Evolutionary conservation across 1,284 basidiomycete species (phyloP).

Genomic region (Malassezia sympodialis): DNA sequence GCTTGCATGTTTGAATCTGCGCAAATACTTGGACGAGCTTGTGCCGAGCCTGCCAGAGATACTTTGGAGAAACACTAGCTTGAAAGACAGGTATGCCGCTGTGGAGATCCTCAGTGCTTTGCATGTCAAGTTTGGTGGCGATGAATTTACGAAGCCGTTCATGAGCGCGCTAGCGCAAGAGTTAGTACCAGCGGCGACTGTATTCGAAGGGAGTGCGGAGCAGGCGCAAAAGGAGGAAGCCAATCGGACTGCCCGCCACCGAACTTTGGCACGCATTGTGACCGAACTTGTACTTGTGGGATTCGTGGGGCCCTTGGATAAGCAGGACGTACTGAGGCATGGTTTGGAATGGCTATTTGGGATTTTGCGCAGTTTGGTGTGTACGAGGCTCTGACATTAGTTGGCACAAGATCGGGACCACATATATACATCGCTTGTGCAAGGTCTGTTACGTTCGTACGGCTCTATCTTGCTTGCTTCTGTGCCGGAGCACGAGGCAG

Average conservation of each 20-base stretch:
- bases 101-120: slow-evolving; percentile 72
- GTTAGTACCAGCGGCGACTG: slow-evolving; percentile 53
- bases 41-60: slow-evolving; percentile 78
- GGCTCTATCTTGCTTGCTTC: slow-evolving; percentile 63
- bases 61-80: slow-evolving; percentile 68
- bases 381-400: not conserved
- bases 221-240: slow-evolving; percentile 89
- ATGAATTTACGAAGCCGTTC: slow-evolving; percentile 63
- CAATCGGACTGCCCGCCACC: slow-evolving; percentile 66
- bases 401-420: slow-evolving; percentile 74
- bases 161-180: slow-evolving; percentile 59
- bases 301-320: slow-evolving; percentile 48
- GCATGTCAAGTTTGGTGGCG: slow-evolving; percentile 69
- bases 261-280: slow-evolving; percentile 72
- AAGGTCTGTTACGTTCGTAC: slow-evolving; percentile 74
- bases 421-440: slow-evolving; percentile 70
- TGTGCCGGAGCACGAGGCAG: slow-evolving; percentile 6
- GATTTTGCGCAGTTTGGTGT: slow-evolving; percentile 50
- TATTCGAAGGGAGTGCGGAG: slow-evolving; percentile 58
- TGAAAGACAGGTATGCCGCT: slow-evolving; percentile 79
- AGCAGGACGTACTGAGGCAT: not conserved
- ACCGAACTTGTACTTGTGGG: slow-evolving; percentile 82
- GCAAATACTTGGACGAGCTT: slow-evolving; percentile 94
- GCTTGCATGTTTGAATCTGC: slow-evolving; percentile 72
- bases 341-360: slow-evolving; percentile 56